Evolutionary conservation across 495 filamentous ascomycete species (phyloP).

Genomic region (Annulohypoxylon nitens): DNA sequence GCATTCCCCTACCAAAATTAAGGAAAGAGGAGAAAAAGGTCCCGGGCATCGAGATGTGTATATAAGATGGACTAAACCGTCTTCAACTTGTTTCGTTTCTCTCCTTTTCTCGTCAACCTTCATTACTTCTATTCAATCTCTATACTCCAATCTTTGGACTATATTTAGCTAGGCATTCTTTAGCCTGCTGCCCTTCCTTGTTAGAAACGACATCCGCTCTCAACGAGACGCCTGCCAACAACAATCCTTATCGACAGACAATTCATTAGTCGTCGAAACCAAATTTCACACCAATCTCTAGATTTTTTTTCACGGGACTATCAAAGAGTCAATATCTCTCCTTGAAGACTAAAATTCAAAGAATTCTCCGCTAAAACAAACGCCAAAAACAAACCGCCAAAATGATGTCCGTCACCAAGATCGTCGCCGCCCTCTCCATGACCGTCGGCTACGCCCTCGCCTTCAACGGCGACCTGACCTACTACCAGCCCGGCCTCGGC

Average conservation of each 20-base stretch:
- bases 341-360: background rate
- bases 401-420: conserved; percentile 34
- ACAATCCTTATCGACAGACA: conserved; percentile 9
- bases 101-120: conserved; percentile 8
- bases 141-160: conserved; percentile 16
- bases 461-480: conserved; percentile 58
- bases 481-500: conserved; percentile 59
- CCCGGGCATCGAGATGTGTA: background rate
- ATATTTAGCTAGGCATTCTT: conserved; percentile 30
- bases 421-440: conserved; percentile 28
- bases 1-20: background rate
- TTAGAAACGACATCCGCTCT: conserved; percentile 1
- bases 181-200: conserved; percentile 28
- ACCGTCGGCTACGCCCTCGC: conserved; percentile 20
- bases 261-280: background rate
- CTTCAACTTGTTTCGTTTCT: background rate
- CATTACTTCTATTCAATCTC: conserved; percentile 28
- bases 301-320: background rate
- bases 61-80: conserved; percentile 10
- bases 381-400: conserved; percentile 5
- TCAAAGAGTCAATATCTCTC: conserved; percentile 2
- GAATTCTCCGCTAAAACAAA: background rate
- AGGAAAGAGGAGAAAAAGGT: background rate
- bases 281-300: background rate
- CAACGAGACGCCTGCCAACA: background rate